Evolutionary conservation across 371 early-diverging fungal species (phyloP), one percentile per base, ranked within the genome.

Genomic region (Mortierella sp.): DNA sequence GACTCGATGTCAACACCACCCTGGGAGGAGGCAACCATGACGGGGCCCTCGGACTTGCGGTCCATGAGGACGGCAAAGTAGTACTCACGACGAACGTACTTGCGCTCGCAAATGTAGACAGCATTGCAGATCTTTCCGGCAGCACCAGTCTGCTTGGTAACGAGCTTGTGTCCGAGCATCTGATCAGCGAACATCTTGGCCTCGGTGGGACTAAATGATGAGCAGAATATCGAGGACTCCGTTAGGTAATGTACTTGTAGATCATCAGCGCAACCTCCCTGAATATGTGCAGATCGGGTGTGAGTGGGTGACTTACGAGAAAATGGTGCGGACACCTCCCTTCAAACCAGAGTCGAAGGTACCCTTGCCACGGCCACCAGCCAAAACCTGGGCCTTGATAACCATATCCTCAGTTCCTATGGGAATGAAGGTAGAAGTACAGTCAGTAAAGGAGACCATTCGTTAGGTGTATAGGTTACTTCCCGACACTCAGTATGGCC

Each of bases 351-450:
- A 92, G 71, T 93, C 93, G 80, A 98, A 99, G 70, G 87, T 88
- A 76, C 99, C 99, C 87, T 99, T 99, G 69, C 99, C 99, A 84
- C 99, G 95, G 62, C 99, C 99, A 79, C 99, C 99, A 65, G 99
- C 99, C 65, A 98, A 86, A 32, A 99, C 98, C 86, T 99, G 99
- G 57, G 99, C 98, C 90, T 98, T 98, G 86, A 98, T 93, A 62
- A 98, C 97, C 64, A 96, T 84, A 66, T 97, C 98, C 75, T 92
- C 86, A 49, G 88, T 84, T 58, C 89, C 91, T 89, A 80, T 56
- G 2, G 7, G 23, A 6, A 37, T 21, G 8, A 32, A 34, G 37
- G 14, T 11, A 34, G 34, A 34, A 34, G 37, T 34, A 34, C 11
- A 34, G 2, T 11, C 11, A 34, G 37, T 34, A n/a, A n/a, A n/a